Evolutionary conservation across 116 monocot species (phyloP), one percentile per base, ranked within the genome.

Genomic region (Dioscorea cayenensis): DNA sequence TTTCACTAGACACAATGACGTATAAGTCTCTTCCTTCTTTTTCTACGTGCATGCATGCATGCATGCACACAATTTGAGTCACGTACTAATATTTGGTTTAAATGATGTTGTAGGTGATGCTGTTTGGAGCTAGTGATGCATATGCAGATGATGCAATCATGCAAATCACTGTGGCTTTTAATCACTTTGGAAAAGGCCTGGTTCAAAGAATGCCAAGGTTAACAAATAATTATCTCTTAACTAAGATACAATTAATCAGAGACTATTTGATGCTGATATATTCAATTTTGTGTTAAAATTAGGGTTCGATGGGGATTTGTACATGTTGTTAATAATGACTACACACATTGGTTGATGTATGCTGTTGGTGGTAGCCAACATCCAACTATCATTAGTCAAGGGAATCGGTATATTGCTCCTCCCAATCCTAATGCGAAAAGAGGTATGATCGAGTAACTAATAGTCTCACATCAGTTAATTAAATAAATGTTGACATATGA

Each of bases 271-370:
- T 32, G 32, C 32, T 32, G 32, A 32, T 32, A 32, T 32, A 32
- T 32, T 32, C 32, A 3, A 32, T 32, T 3, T 32, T 32, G 32
- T 32, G 32, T 32, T 32, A 32, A 59, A 59, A 6, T 59, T 29
- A 91, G 92, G 58, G 83, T 84, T 38, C 77, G 89, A 19, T 84
- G 80, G 67, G 95, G 95, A 20, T 95, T 89, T 78, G 84, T 95
- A 78, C 95, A 95, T 51, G 86, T 95, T 4, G 83, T 95, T 49
- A 95, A 95, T 81, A 95, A 95, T 52, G 95, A 95, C 79, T 95
- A 91, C 76, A 91, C 91, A 5, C 95, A 95, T 66, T 95, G 95
- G 95, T 35, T 77, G 61, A 95, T 95, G 95, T 95, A 95, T 51
- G 95, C 95, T 64, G 79, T 88, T 22, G 88, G 88, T 4, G 88